Percentiles rank a stretch among this genome's conserved stretches.
Conservation (phyloP, 2,329 filamentous ascomycete genomes). For the Fusarium sulawesiense region DNA sequence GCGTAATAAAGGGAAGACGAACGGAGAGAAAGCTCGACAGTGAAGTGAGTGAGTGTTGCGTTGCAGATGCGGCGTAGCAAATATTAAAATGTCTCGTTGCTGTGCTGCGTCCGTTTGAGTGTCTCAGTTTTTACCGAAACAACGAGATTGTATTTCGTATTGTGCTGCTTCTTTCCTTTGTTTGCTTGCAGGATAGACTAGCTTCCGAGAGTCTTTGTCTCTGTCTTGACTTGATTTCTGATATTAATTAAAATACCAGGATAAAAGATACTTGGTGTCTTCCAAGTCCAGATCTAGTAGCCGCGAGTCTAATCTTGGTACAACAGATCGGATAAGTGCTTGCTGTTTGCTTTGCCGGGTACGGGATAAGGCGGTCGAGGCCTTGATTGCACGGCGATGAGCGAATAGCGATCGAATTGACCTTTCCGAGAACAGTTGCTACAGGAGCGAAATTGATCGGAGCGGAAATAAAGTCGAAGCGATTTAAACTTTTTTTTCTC, state of each 20-base stretch:
- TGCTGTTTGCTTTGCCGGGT: slow-evolving; percentile 7
- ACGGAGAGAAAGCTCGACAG: slow-evolving; percentile 6
- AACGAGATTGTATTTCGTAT: slow-evolving; percentile 22
- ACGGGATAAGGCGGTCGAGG: slow-evolving; percentile 37
- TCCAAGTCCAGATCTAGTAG: slow-evolving; percentile 21
- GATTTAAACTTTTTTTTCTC: slow-evolving; percentile 12
- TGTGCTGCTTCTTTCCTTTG: slow-evolving; percentile 6
- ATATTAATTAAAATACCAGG: slow-evolving; percentile 29
- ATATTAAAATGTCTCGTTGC: slow-evolving; percentile 26
- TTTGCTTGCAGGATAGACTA: slow-evolving; percentile 28
- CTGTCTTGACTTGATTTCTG: slow-evolving; percentile 11
- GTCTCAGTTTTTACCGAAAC: slow-evolving; percentile 34
- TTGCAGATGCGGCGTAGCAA: slow-evolving; percentile 40
- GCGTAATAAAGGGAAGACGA: neutral
- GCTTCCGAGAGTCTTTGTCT: slow-evolving; percentile 9
- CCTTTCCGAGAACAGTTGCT: slow-evolving; percentile 29
- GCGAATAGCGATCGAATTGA: slow-evolving; percentile 1
- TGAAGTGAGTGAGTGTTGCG: slow-evolving; percentile 12
- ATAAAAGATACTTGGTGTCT: neutral
- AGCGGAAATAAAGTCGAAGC: slow-evolving; percentile 20
- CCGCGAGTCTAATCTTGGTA: slow-evolving; percentile 6
- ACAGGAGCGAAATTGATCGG: slow-evolving; percentile 3
- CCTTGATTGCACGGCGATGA: slow-evolving; percentile 33
- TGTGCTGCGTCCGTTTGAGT: slow-evolving; percentile 34
- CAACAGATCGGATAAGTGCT: slow-evolving; percentile 15